A percentile compares a stretch with the other conserved stretches of the same genome.
Evolutionary conservation across 345 rosid species (phyloP).

Genomic region (Limnanthes douglasii): DNA sequence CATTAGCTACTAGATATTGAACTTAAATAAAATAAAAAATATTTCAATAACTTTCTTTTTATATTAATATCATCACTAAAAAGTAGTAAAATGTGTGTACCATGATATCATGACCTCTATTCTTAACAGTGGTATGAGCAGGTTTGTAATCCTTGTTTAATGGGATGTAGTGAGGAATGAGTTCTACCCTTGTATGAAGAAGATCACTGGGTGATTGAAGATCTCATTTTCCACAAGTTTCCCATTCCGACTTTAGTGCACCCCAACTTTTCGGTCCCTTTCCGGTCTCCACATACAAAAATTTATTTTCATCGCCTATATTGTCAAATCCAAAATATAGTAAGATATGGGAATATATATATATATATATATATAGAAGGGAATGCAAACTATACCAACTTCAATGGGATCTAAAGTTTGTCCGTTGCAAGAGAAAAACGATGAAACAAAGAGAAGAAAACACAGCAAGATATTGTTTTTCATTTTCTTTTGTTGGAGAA

Average conservation of each 20-base stretch:
- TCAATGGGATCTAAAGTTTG: background rate
- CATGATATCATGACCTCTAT: conserved; percentile 52
- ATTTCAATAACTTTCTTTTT: conserved; percentile 36
- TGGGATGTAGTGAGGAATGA: conserved; percentile 14
- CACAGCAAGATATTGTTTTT: background rate
- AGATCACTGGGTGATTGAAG: conserved; percentile 65
- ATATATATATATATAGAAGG: background rate
- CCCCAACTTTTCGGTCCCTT: conserved; percentile 48
- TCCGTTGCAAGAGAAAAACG: background rate
- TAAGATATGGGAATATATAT: background rate
- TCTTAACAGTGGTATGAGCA: conserved; percentile 33
- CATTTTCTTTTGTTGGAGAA: conserved; percentile 4
- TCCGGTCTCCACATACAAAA: conserved; percentile 19
- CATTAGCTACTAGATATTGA: conserved; percentile 62
- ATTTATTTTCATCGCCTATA: conserved; percentile 28
- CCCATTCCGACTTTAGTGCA: conserved; percentile 29
- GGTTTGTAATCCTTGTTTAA: conserved; percentile 32
- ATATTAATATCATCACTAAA: background rate
- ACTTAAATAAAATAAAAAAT: too few species aligned
- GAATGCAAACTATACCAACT: conserved; percentile 9
- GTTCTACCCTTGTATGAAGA: conserved; percentile 9
- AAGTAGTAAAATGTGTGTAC: too few species aligned
- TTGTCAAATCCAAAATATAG: background rate
- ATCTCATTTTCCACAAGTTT: conserved; percentile 29
- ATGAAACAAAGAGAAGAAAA: conserved; percentile 3